A percentile compares a stretch with the other conserved stretches of the same genome.
These are phyloP conservation scores for Coemansia sp. DNA, from an alignment of 192 early-diverging fungal species.

Conservation along the genomic window DNA sequence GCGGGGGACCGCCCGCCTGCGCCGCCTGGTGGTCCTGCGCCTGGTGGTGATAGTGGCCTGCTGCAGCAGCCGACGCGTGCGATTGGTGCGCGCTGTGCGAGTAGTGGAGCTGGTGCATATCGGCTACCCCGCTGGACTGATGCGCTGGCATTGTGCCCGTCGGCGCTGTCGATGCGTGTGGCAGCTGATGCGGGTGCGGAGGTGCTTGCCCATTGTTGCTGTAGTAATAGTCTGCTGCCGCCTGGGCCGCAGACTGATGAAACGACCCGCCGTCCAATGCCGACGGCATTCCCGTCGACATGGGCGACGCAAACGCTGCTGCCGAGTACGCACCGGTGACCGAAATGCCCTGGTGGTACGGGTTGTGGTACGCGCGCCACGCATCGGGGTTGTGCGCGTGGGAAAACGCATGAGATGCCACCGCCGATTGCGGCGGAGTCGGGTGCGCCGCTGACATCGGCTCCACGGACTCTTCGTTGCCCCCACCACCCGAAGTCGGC, in stretches of 20 bases:
- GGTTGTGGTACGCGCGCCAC: slow-evolving; percentile 24
- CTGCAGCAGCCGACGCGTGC: background rate
- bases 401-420: slow-evolving; percentile 28
- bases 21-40: background rate
- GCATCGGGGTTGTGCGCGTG: slow-evolving; percentile 11
- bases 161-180: slow-evolving; percentile 4
- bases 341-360: slow-evolving; percentile 19
- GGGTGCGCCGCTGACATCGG: slow-evolving; percentile 15
- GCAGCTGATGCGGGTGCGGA: slow-evolving; percentile 10
- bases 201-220: background rate
- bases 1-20: slow-evolving; percentile 17
- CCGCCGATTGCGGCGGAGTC: slow-evolving; percentile 43
- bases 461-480: slow-evolving; percentile 1
- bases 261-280: slow-evolving; percentile 16
- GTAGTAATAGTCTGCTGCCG: slow-evolving; percentile 24
- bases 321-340: slow-evolving; percentile 20
- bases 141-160: slow-evolving; percentile 14
- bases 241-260: slow-evolving; percentile 5
- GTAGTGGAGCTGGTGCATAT: slow-evolving; percentile 30
- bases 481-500: background rate
- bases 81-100: no score
- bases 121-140: slow-evolving; percentile 16
- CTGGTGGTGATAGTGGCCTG: background rate
- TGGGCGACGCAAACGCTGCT: slow-evolving; percentile 28
- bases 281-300: slow-evolving; percentile 16